Percentiles rank a stretch among this genome's conserved stretches.
phyloP scores from a whole-genome alignment of 805 yeast species.

The Sungouiozyma ichnusensis region DNA sequence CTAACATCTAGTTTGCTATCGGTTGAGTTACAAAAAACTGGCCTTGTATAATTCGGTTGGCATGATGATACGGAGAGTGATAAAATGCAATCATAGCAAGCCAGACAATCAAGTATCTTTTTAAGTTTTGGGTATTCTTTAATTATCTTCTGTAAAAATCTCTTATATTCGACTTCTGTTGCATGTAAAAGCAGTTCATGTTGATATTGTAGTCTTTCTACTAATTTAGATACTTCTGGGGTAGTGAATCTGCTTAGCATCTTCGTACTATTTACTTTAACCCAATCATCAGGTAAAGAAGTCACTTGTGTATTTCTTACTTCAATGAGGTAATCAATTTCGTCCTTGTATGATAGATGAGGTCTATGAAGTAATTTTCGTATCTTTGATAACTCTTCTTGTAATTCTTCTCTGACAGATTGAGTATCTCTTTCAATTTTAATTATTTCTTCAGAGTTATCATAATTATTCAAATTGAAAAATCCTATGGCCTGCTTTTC shows the following conservation, averaged over 20 bases:
- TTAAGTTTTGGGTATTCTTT: conserved; percentile 31
- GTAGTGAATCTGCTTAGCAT: conserved; percentile 65
- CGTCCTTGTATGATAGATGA: conserved; percentile 44
- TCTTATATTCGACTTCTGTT: conserved; percentile 20
- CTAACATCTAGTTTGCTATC: conserved; percentile 39
- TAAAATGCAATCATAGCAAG: conserved; percentile 53
- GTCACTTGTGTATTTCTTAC: conserved; percentile 50
- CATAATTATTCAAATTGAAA: conserved; percentile 31
- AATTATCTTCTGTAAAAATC: conserved; percentile 32
- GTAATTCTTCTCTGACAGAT: conserved; percentile 37
- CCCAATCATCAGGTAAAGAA: conserved; percentile 63
- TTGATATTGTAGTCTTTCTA: conserved; percentile 48
- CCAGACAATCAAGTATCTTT: conserved; percentile 36
- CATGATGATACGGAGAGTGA: conserved; percentile 55
- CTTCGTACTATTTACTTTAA: conserved; percentile 60
- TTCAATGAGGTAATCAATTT: conserved; percentile 68
- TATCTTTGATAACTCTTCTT: conserved; percentile 41
- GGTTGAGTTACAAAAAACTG: conserved; percentile 35
- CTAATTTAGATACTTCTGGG: conserved; percentile 42
- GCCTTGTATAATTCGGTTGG: conserved; percentile 38
- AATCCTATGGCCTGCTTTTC: conserved; percentile 37
- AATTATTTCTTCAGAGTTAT: conserved; percentile 33
- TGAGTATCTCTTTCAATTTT: conserved; percentile 32
- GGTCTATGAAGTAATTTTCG: conserved; percentile 44
- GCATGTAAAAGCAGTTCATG: conserved; percentile 36